Percentiles rank a stretch among this genome's conserved stretches.
Conservation (phyloP, 192 early-diverging fungal genomes). For the Thoreauomyces humboldtii region DNA sequence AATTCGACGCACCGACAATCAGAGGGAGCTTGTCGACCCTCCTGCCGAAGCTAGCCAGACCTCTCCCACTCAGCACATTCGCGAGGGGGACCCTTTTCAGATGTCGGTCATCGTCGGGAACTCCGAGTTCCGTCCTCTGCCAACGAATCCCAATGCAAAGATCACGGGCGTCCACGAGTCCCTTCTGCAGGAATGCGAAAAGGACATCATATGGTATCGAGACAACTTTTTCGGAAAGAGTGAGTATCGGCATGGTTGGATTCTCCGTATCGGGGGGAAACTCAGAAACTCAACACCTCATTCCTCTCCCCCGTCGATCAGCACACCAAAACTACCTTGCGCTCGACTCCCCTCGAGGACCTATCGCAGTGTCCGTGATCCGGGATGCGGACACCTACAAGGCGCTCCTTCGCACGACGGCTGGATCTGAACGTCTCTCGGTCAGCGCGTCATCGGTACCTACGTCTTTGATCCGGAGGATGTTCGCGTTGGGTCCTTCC, state of each 20-base stretch:
- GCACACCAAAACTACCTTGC: conserved; percentile 49
- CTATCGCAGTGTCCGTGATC: conserved; percentile 50
- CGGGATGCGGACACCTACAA: conserved; percentile 49
- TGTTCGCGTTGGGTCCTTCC: conserved; percentile 46
- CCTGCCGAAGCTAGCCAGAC: no score
- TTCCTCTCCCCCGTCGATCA: no score
- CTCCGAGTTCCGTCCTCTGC: conserved; percentile 43
- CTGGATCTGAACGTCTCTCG: conserved; percentile 57
- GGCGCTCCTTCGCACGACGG: conserved; percentile 43
- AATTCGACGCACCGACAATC: no score
- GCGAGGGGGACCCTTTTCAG: no score
- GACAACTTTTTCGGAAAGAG: conserved; percentile 61
- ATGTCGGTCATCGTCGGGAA: conserved; percentile 47
- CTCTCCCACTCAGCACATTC: no score
- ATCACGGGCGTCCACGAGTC: conserved; percentile 51
- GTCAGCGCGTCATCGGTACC: conserved; percentile 38
- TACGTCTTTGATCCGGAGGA: conserved; percentile 41
- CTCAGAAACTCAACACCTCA: no score
- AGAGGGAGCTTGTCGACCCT: no score
- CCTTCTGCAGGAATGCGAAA: conserved; percentile 65
- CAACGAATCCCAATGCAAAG: conserved; percentile 35
- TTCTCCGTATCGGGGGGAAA: no score
- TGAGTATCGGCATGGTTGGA: no score
- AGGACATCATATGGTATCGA: conserved; percentile 64
- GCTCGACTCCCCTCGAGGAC: conserved; percentile 42